Base-by-base conservation (phyloP, 1,284 basidiomycete genomes). In the Apiotrichum sp. region DNA sequence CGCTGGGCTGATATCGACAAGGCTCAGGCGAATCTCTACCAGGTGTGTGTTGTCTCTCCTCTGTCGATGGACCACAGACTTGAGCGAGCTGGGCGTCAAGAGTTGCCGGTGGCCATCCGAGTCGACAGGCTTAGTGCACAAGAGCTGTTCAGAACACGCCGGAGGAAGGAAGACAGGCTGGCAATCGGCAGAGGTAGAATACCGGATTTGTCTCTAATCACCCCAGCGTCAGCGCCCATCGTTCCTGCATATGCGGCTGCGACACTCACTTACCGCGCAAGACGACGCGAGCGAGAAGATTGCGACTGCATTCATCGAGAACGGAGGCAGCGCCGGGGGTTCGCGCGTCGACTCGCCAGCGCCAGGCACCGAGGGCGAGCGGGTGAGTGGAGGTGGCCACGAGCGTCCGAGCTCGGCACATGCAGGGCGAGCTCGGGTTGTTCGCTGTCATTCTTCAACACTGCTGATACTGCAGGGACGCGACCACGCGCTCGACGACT, bases 241-340 rank as follows among this genome's bases (percentile, higher is more conserved):
- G 65, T 93, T 93, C 69, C 83, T 95, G 39, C 82, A 89, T 52
- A 83, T 93, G 77, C 84, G 92, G 2, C 81, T 95, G 11, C 82
- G 85, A 47, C 89, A 93, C 67, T 87, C 89, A 29, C 86, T 87
- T 9, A 88, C 86, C 0, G 86, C 87, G 29, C 91, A 93, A 74
- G 93, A 97, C 65, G 90, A 92, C 59, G 76, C 81, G 14, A 92
- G 89, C 1, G 93, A 97, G 72, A 80, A 84, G 6, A 76, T 93
- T 32, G 89, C 90, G 0, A 83, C 84, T 14, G 77, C 83, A 0
- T 93, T 96, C 68, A 82, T 93, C 35, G 86, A 88, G 47, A 81
- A 82, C 0, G 67, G 75, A 2, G 68, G 74, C 33, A 66, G 53
- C 40, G 53, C 39, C 16, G 50, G 50, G n/a, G 61, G 41, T 22